Evolutionary conservation across 176 grass and related monocot species (phyloP).

Genomic region (Rhipidocladum racemiflorum): DNA sequence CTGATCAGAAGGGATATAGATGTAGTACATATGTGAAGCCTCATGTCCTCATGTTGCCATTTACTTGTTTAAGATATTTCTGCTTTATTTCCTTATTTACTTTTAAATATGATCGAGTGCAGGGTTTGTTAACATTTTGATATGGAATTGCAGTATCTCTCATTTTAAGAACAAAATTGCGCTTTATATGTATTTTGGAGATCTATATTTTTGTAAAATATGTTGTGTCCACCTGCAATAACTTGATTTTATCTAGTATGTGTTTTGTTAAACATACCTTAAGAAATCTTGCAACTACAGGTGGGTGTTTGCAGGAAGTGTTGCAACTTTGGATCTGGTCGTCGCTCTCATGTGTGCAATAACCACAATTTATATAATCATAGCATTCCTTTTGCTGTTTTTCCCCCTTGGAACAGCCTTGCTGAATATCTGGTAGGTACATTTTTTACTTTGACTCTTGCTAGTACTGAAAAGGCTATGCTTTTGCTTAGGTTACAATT

Average conservation of each 20-base stretch:
- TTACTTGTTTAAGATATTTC: background rate
- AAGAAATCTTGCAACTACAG: background rate
- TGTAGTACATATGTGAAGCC: background rate
- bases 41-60: background rate
- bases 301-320: background rate
- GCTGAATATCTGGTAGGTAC: background rate
- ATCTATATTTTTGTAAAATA: background rate
- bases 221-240: background rate
- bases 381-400: background rate
- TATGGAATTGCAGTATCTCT: background rate
- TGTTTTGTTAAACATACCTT: background rate
- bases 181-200: background rate
- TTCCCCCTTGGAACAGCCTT: background rate
- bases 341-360: background rate
- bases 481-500: conserved; percentile 70
- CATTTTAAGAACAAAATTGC: background rate
- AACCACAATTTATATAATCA: background rate
- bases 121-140: background rate
- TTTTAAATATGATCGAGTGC: background rate
- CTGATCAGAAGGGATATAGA: background rate
- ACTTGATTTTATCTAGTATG: background rate
- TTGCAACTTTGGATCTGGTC: background rate
- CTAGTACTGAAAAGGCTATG: conserved; percentile 20
- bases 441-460: background rate
- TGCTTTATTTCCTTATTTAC: background rate